Conservation (phyloP, 371 early-diverging fungal genomes). For the Coemansia sp. region DNA sequence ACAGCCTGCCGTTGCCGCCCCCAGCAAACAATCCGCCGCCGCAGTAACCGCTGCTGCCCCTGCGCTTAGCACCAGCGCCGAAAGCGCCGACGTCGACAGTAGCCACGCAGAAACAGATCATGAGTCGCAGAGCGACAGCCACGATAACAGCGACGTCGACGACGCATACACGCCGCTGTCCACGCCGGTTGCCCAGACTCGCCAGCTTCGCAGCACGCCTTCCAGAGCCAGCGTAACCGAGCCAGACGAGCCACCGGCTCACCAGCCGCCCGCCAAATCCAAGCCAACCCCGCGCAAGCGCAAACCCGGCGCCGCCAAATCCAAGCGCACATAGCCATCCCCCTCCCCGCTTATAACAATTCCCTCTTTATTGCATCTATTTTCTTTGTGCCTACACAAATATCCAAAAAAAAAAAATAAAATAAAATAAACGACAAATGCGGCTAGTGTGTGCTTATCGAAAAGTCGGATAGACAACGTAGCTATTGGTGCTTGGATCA, state of each 20-base stretch:
- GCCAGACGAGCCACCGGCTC: not conserved
- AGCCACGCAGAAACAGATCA: slow-evolving; percentile 1
- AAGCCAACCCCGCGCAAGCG: slow-evolving; percentile 10
- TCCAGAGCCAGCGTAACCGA: not conserved
- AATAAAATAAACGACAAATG: no score
- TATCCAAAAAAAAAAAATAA: no score
- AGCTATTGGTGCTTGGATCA: no score
- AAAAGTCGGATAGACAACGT: no score
- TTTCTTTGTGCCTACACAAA: no score
- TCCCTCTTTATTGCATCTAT: no score
- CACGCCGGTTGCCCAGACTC: slow-evolving; percentile 4
- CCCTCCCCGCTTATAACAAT: no score
- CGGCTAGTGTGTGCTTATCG: no score
- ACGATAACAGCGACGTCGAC: not conserved
- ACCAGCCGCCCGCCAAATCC: not conserved
- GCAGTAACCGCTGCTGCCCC: not conserved
- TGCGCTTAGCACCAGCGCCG: not conserved
- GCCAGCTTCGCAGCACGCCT: not conserved
- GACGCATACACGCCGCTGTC: not conserved
- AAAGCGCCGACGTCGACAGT: not conserved
- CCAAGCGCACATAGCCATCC: not conserved
- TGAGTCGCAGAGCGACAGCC: not conserved
- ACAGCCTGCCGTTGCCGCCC: not conserved
- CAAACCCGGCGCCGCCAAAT: slow-evolving; percentile 5
- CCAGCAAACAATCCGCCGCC: not conserved